A percentile compares a stretch with the other conserved stretches of the same genome.
These are phyloP conservation scores for Tympanopsis confertula DNA, from an alignment of 2,329 filamentous ascomycete species.

Conservation along the genomic window DNA sequence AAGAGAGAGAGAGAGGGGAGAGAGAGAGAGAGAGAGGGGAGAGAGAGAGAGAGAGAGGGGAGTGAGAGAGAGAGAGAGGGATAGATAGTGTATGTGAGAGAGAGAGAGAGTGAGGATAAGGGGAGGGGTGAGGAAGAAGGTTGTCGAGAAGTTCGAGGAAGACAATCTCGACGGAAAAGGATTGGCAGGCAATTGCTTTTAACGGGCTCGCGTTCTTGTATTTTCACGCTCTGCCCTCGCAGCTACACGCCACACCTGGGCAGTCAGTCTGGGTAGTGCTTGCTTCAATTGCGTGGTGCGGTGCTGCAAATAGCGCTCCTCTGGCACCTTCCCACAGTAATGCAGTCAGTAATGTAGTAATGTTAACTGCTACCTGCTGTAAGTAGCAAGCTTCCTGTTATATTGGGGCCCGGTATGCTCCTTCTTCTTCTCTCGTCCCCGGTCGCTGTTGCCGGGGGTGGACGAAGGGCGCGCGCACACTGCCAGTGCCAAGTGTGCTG, in stretches of 20 bases:
- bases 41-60: constrained; percentile 37
- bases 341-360: too few relatives aligned
- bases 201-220: neutral
- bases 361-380: too few relatives aligned
- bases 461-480: too few relatives aligned
- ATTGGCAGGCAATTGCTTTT: neutral
- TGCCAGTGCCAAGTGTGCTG: too few relatives aligned
- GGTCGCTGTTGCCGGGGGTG: too few relatives aligned
- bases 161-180: neutral
- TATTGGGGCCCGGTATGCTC: too few relatives aligned
- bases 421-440: too few relatives aligned
- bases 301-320: too few relatives aligned
- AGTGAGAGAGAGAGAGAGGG: constrained; percentile 13
- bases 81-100: constrained; percentile 11
- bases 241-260: neutral
- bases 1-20: constrained; percentile 38
- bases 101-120: constrained; percentile 38
- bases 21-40: constrained; percentile 17
- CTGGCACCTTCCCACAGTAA: too few relatives aligned
- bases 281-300: too few relatives aligned
- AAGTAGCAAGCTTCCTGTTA: too few relatives aligned
- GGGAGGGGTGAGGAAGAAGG: constrained; percentile 16
- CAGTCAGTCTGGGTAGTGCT: too few relatives aligned
- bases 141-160: neutral
- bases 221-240: neutral